A percentile compares a stretch with the other conserved stretches of the same genome.
These are phyloP conservation scores for Ambrosiella xylebori DNA, from an alignment of 2,329 filamentous ascomycete species.

Conservation along the genomic window DNA sequence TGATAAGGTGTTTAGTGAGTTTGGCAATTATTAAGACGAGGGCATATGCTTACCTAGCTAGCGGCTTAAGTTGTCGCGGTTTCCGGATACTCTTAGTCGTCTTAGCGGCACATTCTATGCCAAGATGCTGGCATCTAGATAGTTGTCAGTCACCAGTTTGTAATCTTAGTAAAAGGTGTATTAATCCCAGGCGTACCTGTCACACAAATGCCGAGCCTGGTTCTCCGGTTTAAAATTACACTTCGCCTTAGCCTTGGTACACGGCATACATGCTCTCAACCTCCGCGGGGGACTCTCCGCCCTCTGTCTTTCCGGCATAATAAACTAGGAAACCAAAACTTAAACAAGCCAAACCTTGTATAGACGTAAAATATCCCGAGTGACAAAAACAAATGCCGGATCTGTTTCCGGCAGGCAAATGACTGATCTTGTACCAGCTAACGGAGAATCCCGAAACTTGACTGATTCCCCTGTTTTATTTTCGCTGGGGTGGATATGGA, in stretches of 20 bases:
- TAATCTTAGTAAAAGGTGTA: too few relatives aligned
- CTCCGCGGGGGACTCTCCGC: conserved; percentile 14
- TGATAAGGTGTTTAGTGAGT: conserved; percentile 4
- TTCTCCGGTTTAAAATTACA: conserved; percentile 14
- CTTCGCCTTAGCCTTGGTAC: conserved; percentile 14
- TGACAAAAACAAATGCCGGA: too few relatives aligned
- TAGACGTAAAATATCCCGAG: too few relatives aligned
- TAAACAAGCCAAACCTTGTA: too few relatives aligned
- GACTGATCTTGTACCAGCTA: too few relatives aligned
- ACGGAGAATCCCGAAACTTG: too few relatives aligned
- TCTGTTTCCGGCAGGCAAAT: too few relatives aligned
- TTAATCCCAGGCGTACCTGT: conserved; percentile 6
- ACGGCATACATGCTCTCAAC: conserved; percentile 14
- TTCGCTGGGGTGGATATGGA: not conserved
- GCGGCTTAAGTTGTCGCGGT: conserved; percentile 18
- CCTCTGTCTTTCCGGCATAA: conserved; percentile 2
- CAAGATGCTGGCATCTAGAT: conserved; percentile 17
- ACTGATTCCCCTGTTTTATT: not conserved
- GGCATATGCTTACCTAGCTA: conserved; percentile 16
- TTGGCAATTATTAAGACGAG: not conserved
- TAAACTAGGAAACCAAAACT: not conserved
- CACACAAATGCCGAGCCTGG: conserved; percentile 11
- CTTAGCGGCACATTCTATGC: conserved; percentile 18
- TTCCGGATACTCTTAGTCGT: conserved; percentile 19
- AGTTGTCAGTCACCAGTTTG: too few relatives aligned